Evolutionary conservation across 192 early-diverging fungal genomes (phyloP).

Genomic region (Ambispora gerdemannii): DNA sequence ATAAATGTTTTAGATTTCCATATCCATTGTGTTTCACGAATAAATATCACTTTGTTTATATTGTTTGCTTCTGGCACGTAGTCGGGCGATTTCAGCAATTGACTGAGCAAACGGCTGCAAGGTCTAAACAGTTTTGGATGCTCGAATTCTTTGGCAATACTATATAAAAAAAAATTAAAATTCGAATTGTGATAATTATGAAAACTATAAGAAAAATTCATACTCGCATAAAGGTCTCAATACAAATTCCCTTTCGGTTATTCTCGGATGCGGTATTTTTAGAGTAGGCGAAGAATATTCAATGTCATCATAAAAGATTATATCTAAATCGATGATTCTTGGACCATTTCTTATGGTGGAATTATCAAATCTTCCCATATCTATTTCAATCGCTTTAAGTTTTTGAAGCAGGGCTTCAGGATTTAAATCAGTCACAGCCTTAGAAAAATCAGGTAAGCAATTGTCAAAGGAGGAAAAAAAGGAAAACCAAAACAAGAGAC

Average conservation of each 20-base stretch:
- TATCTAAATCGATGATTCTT: slow-evolving; percentile 92
- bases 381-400: slow-evolving; percentile 81
- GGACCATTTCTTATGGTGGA: slow-evolving; percentile 74
- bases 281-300: slow-evolving; percentile 59
- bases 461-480: no score
- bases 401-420: slow-evolving; percentile 69
- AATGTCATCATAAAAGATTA: slow-evolving; percentile 86
- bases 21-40: slow-evolving; percentile 50
- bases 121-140: slow-evolving; percentile 87
- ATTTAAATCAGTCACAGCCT: slow-evolving; percentile 67
- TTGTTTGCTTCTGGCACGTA: slow-evolving; percentile 31
- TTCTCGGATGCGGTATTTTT: slow-evolving; percentile 83
- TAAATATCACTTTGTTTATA: slow-evolving; percentile 55
- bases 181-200: background rate
- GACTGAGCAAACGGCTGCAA: slow-evolving; percentile 63
- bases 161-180: slow-evolving; percentile 34
- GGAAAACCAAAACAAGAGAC: no score
- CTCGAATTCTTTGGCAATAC: slow-evolving; percentile 83
- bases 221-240: slow-evolving; percentile 91
- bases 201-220: slow-evolving; percentile 26
- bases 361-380: slow-evolving; percentile 70
- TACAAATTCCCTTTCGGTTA: slow-evolving; percentile 94
- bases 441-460: no score
- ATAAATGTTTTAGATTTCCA: slow-evolving; percentile 70
- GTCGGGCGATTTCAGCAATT: slow-evolving; percentile 47